Evolutionary conservation across 1,284 basidiomycete species (phyloP).

Genomic region (Volvariella surrecta): DNA sequence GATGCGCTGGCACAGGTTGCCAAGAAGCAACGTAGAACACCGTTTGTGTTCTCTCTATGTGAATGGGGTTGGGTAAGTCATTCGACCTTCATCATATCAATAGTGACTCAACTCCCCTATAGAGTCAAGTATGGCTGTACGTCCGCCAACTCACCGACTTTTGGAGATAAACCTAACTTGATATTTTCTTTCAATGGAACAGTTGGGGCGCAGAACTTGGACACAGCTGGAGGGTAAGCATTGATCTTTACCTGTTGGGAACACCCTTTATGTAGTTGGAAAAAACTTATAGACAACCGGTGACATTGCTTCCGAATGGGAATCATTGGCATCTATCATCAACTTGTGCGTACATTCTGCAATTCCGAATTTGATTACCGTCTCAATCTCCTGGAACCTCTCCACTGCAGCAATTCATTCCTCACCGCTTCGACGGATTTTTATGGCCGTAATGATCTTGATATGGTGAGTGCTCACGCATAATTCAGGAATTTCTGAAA

Average conservation of each 20-base stretch:
- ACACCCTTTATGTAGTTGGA: too few relatives aligned
- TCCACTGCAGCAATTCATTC: constrained; percentile 26
- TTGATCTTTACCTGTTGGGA: neutral
- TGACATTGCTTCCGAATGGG: constrained; percentile 18
- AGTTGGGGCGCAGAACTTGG: constrained; percentile 34
- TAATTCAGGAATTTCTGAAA: too few relatives aligned
- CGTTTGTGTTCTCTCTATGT: constrained; percentile 41
- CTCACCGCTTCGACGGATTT: constrained; percentile 42
- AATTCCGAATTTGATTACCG: neutral
- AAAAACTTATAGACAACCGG: constrained; percentile 16
- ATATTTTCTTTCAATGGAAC: neutral
- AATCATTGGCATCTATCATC: constrained; percentile 16
- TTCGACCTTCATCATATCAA: neutral
- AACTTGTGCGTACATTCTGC: constrained; percentile 13
- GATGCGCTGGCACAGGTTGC: constrained; percentile 34
- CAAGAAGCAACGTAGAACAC: constrained; percentile 26
- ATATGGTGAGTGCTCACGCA: constrained; percentile 30
- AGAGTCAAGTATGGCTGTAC: constrained; percentile 38
- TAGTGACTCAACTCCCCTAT: neutral
- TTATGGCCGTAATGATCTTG: constrained; percentile 45
- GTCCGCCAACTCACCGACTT: constrained; percentile 6
- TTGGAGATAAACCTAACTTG: neutral
- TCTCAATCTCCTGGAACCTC: neutral
- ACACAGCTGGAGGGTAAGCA: constrained; percentile 35
- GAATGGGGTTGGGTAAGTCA: constrained; percentile 40